Evolutionary conservation across 2,329 filamentous ascomycete species (phyloP), one percentile per base, ranked within the genome.

Genomic region (Penicillium sp.): DNA sequence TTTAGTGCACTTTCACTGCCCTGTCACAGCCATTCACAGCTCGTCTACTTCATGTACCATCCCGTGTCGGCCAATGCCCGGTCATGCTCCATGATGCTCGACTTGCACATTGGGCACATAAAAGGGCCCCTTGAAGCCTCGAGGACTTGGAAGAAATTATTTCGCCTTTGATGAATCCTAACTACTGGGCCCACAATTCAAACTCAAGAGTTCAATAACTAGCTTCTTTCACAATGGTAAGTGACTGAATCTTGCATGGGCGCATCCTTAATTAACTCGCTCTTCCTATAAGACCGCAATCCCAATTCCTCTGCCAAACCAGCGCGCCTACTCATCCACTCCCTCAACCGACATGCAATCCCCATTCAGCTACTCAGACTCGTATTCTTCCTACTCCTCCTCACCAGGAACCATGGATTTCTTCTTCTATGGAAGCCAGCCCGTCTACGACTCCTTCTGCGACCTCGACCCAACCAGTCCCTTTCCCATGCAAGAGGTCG

Each of bases 371-470:
- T 63, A 63, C 35, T 16, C 59, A 32, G 57, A 64, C 30, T 63
- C 59, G 1, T 62, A 61, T 27, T 63, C 59, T 5, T 62, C 59
- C 32, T 63, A 56, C 46, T 61, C 61, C 9, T 59, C 59, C 27
- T 65, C 62, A 2, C 62, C 62, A 3, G 61, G 62, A 32, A 59
- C 42, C 13, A 63, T 65, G 58, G 62, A 65, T 29, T 64, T 62
- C 51, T 65, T 61, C 57, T 65, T 64, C 57, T 62, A 62, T 27
- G 60, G 57, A 8, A 11, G 56, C 16, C 58, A 56, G 11, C 57
- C 61, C 13, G 51, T 62, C 48, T 65, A 62, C 36, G 62, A 65
- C 26, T 39, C 52, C 34, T 35, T 59, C 19, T 58, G 51, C 39
- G 61, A 64, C 39, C 11, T 64, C 18, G 61, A 64, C 23, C 6